Conservation (phyloP, 768 basidiomycete genomes). For the Chalciporus chontae region DNA sequence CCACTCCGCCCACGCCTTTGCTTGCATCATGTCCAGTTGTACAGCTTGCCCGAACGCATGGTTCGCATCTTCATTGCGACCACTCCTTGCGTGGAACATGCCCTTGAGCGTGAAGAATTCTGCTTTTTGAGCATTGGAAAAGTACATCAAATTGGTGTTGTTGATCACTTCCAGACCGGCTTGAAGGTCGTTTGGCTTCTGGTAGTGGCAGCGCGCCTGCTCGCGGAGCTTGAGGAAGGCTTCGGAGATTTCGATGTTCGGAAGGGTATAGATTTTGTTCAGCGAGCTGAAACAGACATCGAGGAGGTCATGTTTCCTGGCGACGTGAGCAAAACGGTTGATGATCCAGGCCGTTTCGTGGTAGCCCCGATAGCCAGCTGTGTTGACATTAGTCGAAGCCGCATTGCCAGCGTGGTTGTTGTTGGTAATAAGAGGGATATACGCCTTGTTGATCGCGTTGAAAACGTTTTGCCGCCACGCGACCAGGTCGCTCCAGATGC, state of each 20-base stretch:
- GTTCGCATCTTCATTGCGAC: slow-evolving; percentile 86
- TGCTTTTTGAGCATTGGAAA: slow-evolving; percentile 90
- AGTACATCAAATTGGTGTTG: slow-evolving; percentile 98
- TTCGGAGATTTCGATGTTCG: slow-evolving; percentile 99
- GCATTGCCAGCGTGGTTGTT: slow-evolving; percentile 49
- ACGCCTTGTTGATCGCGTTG: slow-evolving; percentile 92
- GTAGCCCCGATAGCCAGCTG: slow-evolving; percentile 91
- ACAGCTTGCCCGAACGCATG: slow-evolving; percentile 92
- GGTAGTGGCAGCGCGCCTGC: slow-evolving; percentile 97
- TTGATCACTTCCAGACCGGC: slow-evolving; percentile 98
- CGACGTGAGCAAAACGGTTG: slow-evolving; percentile 98
- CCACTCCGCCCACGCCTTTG: slow-evolving; percentile 99
- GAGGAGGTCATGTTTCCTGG: slow-evolving; percentile 91
- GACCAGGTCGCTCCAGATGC: slow-evolving; percentile 98
- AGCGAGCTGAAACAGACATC: slow-evolving; percentile 95
- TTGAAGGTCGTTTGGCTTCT: slow-evolving; percentile 88
- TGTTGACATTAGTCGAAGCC: slow-evolving; percentile 60
- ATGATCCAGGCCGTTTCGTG: slow-evolving; percentile 99
- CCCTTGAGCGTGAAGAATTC: slow-evolving; percentile 99
- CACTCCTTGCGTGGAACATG: slow-evolving; percentile 92
- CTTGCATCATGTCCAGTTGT: slow-evolving; percentile 90
- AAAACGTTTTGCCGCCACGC: slow-evolving; percentile 99
- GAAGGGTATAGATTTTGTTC: slow-evolving; percentile 96
- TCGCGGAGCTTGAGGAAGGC: slow-evolving; percentile 98
- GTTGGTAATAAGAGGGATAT: slow-evolving; percentile 81